Evolutionary conservation across 495 filamentous ascomycete species (phyloP).

Genomic region (Penicilliopsis zonata): DNA sequence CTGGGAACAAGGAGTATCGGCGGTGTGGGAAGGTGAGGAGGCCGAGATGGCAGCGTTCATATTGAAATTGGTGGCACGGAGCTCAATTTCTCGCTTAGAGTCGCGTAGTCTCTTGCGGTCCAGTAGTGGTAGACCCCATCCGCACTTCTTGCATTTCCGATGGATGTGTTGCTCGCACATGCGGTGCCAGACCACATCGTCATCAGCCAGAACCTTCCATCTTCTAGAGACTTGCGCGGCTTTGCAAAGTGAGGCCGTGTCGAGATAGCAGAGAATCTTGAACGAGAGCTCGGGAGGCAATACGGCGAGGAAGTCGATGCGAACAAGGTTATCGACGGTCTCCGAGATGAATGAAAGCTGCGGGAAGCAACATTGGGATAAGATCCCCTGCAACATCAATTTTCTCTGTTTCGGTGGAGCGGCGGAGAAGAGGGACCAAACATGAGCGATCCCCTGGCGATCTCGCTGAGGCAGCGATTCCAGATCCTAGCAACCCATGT

Average conservation of each 20-base stretch:
- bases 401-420: constrained; percentile 87
- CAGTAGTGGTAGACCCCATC: constrained; percentile 83
- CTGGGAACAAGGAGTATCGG: constrained; percentile 9
- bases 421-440: constrained; percentile 96
- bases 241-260: constrained; percentile 93
- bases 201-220: constrained; percentile 82
- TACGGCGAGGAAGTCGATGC: constrained; percentile 87
- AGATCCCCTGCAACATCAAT: constrained; percentile 88
- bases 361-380: constrained; percentile 93
- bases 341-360: constrained; percentile 87
- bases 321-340: constrained; percentile 79
- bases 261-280: constrained; percentile 85
- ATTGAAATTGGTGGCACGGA: constrained; percentile 47
- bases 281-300: constrained; percentile 84
- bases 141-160: constrained; percentile 92
- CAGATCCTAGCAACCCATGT: constrained; percentile 46
- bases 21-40: constrained; percentile 7
- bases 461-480: constrained; percentile 69
- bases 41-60: constrained; percentile 14
- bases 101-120: constrained; percentile 81
- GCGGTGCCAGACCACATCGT: constrained; percentile 95
- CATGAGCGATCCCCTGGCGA: constrained; percentile 84
- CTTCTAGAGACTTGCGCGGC: constrained; percentile 86
- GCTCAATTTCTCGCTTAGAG: constrained; percentile 74
- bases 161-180: constrained; percentile 99